These are phyloP conservation scores for Keithomyces neogunnii DNA, from an alignment of 2,329 filamentous ascomycete species.

Conservation along the genomic window DNA sequence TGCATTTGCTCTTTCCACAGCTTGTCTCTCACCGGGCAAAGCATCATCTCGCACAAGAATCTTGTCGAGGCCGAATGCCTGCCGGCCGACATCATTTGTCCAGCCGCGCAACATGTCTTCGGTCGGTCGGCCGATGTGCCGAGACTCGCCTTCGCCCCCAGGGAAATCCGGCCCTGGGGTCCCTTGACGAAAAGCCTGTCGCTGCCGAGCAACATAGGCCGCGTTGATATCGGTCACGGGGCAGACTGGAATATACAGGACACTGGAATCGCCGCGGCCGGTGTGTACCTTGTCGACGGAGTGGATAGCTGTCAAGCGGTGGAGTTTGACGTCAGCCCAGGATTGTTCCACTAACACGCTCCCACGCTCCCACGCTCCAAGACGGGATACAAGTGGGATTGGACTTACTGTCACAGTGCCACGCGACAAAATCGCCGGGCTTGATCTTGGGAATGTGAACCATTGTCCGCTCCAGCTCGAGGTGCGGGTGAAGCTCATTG, in stretches of 20 bases:
- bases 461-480: conserved; percentile 59
- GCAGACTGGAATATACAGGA: conserved; percentile 83
- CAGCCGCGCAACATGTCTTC: conserved; percentile 27
- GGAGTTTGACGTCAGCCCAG: background rate
- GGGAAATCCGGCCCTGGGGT: conserved; percentile 64
- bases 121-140: conserved; percentile 39
- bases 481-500: conserved; percentile 60
- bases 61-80: conserved; percentile 37
- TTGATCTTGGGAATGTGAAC: conserved; percentile 59
- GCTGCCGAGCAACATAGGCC: conserved; percentile 60
- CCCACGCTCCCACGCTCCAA: background rate
- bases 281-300: conserved; percentile 72
- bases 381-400: background rate
- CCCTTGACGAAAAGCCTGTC: conserved; percentile 61
- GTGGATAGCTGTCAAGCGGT: conserved; percentile 49
- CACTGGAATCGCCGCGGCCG: conserved; percentile 67
- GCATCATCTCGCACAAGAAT: conserved; percentile 20
- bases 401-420: conserved; percentile 66
- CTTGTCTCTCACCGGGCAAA: conserved; percentile 25
- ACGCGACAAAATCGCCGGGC: conserved; percentile 72
- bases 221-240: conserved; percentile 71
- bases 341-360: too few relatives aligned
- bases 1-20: conserved; percentile 32
- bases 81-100: conserved; percentile 24
- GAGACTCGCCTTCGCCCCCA: conserved; percentile 58